Evolutionary conservation across 1,284 basidiomycete genomes (phyloP).

Genomic region (Cutaneotrichosporon spelunceum): DNA sequence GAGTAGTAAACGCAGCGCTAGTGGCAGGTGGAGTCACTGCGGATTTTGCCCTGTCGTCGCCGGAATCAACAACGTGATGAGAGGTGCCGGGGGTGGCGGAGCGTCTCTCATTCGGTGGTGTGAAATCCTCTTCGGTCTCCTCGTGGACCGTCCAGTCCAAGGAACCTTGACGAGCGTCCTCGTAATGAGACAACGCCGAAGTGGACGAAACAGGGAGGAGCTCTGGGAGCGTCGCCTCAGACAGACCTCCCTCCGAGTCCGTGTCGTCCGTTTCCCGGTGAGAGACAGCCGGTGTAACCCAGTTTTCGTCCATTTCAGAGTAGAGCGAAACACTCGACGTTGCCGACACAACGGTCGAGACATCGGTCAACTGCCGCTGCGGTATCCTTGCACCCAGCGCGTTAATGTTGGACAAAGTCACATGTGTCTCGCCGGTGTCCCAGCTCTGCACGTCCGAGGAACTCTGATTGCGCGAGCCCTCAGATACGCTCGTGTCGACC

Average conservation of each 20-base stretch:
- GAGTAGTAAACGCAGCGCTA: not conserved
- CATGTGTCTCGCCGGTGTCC: not conserved
- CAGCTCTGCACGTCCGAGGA: conserved; percentile 6
- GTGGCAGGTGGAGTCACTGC: conserved; percentile 1
- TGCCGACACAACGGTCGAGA: not conserved
- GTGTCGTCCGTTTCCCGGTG: not conserved
- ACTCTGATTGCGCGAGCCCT: not conserved
- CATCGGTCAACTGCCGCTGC: not conserved
- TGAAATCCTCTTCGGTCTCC: conserved; percentile 6
- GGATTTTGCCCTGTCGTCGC: not conserved
- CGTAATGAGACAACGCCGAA: conserved; percentile 21
- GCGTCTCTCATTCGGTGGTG: not conserved
- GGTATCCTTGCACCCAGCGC: conserved; percentile 1
- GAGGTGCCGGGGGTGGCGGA: not conserved
- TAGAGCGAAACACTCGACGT: conserved; percentile 16
- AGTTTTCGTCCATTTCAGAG: not conserved
- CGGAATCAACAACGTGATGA: not conserved
- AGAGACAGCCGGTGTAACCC: not conserved
- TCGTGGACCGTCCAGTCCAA: conserved; percentile 1
- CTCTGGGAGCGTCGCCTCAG: conserved; percentile 23
- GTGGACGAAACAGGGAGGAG: conserved; percentile 14
- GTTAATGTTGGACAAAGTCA: not conserved
- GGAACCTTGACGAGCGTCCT: conserved; percentile 12
- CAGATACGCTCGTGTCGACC: not conserved
- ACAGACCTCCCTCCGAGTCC: conserved; percentile 11